Evolutionary conservation across 768 basidiomycete species (phyloP), one percentile per base, ranked within the genome.

Genomic region (Gymnopilus junonius): DNA sequence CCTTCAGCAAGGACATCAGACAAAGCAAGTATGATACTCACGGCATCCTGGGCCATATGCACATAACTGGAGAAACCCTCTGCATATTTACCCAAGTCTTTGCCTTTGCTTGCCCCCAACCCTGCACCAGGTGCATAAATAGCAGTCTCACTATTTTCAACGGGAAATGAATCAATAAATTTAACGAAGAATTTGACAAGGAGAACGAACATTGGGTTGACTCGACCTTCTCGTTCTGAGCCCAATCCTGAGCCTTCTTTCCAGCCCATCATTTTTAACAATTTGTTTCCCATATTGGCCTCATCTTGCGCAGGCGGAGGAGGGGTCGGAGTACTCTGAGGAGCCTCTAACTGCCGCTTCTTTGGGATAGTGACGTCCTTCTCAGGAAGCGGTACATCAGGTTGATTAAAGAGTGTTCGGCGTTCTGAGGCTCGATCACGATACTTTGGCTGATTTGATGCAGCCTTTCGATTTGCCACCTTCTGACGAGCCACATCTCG

Each of bases 221-320:
- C 88, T 60, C 95, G 77, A 45, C 96, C 96, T 56, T 93, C 92
- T 4, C 92, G 92, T 50, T 83, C 83, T 7, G 87, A 83, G 0
- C 97, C 97, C 40, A 99, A 77, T 1, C 97, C 96, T 15, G 85
- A 88, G 6, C 96, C 96, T 69, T 92, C 91, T 65, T 84, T 92
- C 96, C 96, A 99, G 0, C 97, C 97, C 96, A 99, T 98, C 87
- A 97, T 96, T 75, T 94, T 94, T 65, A 99, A 75, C 61, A 99
- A 74, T 71, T 94, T 95, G 72, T 96, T 96, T 6, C 97, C 97
- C 11, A 94, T 85, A 68, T 99, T 99, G 42, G 70, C 88, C 54
- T 89, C 87, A 69, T 98, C 95, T 72, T 93, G 87, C 3, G 89
- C 69, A 2, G 87, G 71, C 1, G 69, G 81, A 5, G 86, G 83